Conservation (phyloP, 164 flowering plant species). For the Berberis vulgaris region DNA sequence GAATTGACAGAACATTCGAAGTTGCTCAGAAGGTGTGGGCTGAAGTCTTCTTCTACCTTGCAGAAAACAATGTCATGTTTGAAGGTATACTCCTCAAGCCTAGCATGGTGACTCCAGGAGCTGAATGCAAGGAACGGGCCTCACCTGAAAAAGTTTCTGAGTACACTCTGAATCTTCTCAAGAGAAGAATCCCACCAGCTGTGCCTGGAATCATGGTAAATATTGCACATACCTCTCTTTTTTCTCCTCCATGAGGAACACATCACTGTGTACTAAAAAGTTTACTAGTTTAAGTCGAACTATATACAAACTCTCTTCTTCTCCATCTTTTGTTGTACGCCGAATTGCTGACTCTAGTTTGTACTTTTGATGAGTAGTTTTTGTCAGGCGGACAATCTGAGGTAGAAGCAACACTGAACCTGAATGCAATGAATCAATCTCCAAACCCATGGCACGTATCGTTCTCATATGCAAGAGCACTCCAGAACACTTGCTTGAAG, state of each 20-base stretch:
- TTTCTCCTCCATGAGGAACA: background rate
- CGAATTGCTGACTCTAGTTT: background rate
- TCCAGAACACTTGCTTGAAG: slow-evolving; percentile 88
- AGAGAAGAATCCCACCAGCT: slow-evolving; percentile 72
- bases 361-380: slow-evolving; percentile 40
- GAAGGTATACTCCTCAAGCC: slow-evolving; percentile 81
- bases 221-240: background rate
- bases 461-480: slow-evolving; percentile 88
- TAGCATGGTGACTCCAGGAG: slow-evolving; percentile 93
- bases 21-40: slow-evolving; percentile 82
- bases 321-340: no score
- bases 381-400: slow-evolving; percentile 96
- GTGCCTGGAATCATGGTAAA: slow-evolving; percentile 85
- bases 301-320: no score
- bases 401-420: slow-evolving; percentile 81
- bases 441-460: slow-evolving; percentile 95
- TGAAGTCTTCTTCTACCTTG: slow-evolving; percentile 72
- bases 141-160: slow-evolving; percentile 70
- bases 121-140: slow-evolving; percentile 75
- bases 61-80: slow-evolving; percentile 64
- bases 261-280: no score
- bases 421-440: slow-evolving; percentile 88
- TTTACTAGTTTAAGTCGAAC: no score
- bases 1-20: slow-evolving; percentile 71
- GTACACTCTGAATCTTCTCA: slow-evolving; percentile 62